A percentile compares a stretch with the other conserved stretches of the same genome.
Conservation (phyloP, 2,329 filamentous ascomycete genomes). For the Magnaporthiopsis rhizophila region DNA sequence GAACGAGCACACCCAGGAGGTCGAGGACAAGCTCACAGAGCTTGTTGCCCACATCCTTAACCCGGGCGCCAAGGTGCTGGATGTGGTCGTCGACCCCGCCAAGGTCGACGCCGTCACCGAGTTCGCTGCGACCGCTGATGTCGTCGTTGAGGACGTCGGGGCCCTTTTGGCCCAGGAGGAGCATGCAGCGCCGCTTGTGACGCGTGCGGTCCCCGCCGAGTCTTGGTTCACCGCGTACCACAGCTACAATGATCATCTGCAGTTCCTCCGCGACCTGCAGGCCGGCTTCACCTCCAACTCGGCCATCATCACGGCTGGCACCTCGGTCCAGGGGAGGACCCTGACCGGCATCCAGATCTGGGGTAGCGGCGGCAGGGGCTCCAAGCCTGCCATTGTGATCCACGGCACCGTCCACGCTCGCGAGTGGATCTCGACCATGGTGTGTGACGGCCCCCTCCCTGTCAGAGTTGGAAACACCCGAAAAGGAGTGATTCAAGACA, state of each 20-base stretch:
- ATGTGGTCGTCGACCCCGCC: conserved; percentile 4
- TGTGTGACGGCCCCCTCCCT: conserved; percentile 19
- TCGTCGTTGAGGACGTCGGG: conserved; percentile 5
- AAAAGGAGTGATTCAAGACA: background rate
- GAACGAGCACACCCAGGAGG: conserved; percentile 1
- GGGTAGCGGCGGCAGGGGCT: conserved; percentile 34
- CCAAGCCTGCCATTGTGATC: conserved; percentile 42
- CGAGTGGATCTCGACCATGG: conserved; percentile 52
- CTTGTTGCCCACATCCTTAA: conserved; percentile 7
- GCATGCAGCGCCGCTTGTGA: background rate
- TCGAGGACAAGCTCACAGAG: conserved; percentile 7
- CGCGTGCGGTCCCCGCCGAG: conserved; percentile 12
- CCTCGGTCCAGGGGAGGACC: conserved; percentile 33
- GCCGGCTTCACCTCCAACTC: conserved; percentile 35
- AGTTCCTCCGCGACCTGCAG: conserved; percentile 38
- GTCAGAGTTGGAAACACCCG: background rate
- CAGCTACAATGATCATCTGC: conserved; percentile 41
- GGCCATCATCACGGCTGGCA: conserved; percentile 38
- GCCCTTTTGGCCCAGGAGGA: conserved; percentile 1
- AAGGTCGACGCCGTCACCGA: conserved; percentile 4
- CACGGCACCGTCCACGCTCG: conserved; percentile 52
- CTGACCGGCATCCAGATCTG: conserved; percentile 57
- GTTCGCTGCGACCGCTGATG: background rate
- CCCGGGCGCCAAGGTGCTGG: conserved; percentile 5
- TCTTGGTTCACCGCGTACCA: conserved; percentile 49